phyloP scores from a whole-genome alignment of 192 early-diverging fungal genomes.

The Bifiguratus adelaidae region DNA sequence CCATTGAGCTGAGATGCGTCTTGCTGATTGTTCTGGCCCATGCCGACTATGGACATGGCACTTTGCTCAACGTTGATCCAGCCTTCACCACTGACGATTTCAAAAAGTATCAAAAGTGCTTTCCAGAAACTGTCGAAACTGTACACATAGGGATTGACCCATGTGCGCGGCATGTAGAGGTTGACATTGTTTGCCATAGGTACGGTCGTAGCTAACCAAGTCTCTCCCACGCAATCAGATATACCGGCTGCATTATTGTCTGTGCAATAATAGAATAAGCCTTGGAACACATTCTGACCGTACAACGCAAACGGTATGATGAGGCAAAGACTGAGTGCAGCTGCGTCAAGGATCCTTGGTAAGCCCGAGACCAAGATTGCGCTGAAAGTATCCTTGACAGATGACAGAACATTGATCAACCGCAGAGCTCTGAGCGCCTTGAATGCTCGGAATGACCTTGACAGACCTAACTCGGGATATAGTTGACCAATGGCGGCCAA shows the following conservation, averaged over 20 bases:
- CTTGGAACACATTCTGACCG: conserved; percentile 33
- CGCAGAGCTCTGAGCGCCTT: conserved; percentile 45
- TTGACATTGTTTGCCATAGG: conserved; percentile 1
- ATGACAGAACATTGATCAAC: conserved; percentile 37
- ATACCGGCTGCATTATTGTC: conserved; percentile 14
- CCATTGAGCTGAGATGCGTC: conserved; percentile 33
- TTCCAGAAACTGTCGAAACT: conserved; percentile 46
- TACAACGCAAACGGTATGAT: conserved; percentile 44
- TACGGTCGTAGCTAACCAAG: conserved; percentile 2
- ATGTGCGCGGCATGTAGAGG: conserved; percentile 36
- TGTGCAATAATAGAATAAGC: conserved; percentile 40
- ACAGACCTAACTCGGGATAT: conserved; percentile 19
- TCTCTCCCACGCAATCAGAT: conserved; percentile 20
- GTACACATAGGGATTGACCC: conserved; percentile 43
- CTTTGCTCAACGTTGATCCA: conserved; percentile 41
- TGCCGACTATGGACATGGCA: conserved; percentile 28
- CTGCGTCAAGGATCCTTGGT: conserved; percentile 43
- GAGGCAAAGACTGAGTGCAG: conserved; percentile 27
- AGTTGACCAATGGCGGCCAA: conserved; percentile 27
- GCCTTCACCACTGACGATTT: conserved; percentile 45
- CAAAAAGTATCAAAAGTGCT: conserved; percentile 42
- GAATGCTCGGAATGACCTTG: conserved; percentile 40
- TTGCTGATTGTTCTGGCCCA: conserved; percentile 15
- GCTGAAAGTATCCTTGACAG: conserved; percentile 41
- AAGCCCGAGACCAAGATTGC: conserved; percentile 41